phyloP scores from a whole-genome alignment of 2,329 filamentous ascomycete genomes.

The Nigrospora osmanthi region DNA sequence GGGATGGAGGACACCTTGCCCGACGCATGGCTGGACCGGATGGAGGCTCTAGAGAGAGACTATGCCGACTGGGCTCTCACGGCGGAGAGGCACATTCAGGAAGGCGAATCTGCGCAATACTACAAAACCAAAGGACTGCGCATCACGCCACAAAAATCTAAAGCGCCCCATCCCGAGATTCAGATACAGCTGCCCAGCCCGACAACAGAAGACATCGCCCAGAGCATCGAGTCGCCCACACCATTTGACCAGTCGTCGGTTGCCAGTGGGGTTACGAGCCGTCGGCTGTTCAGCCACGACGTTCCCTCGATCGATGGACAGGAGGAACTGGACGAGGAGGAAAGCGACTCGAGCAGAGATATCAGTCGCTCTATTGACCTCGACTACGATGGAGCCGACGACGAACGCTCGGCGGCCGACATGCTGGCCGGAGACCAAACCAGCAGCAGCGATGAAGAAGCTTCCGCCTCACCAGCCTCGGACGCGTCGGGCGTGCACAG shows the following conservation, averaged over 20 bases:
- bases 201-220: slow-evolving; percentile 6
- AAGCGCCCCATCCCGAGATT: slow-evolving; percentile 17
- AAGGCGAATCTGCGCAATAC: slow-evolving; percentile 46
- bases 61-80: slow-evolving; percentile 76
- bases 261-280: slow-evolving; percentile 4
- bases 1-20: slow-evolving; percentile 78
- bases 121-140: background rate
- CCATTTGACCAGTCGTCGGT: slow-evolving; percentile 10
- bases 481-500: too few species aligned
- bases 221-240: slow-evolving; percentile 4
- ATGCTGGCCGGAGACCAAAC: too few species aligned
- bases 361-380: slow-evolving; percentile 1
- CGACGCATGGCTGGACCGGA: slow-evolving; percentile 76
- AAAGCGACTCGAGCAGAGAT: slow-evolving; percentile 9
- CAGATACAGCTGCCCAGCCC: slow-evolving; percentile 17
- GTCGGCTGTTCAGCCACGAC: background rate
- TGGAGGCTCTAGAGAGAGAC: slow-evolving; percentile 70
- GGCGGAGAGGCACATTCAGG: slow-evolving; percentile 66
- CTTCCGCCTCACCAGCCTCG: too few species aligned
- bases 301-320: slow-evolving; percentile 1
- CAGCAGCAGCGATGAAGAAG: too few species aligned
- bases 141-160: slow-evolving; percentile 4
- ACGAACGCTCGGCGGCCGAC: background rate
- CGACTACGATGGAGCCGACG: slow-evolving; percentile 8
- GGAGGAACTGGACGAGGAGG: slow-evolving; percentile 8